Evolutionary conservation across 371 early-diverging fungal species (phyloP).

Genomic region (Mortierella sp.): DNA sequence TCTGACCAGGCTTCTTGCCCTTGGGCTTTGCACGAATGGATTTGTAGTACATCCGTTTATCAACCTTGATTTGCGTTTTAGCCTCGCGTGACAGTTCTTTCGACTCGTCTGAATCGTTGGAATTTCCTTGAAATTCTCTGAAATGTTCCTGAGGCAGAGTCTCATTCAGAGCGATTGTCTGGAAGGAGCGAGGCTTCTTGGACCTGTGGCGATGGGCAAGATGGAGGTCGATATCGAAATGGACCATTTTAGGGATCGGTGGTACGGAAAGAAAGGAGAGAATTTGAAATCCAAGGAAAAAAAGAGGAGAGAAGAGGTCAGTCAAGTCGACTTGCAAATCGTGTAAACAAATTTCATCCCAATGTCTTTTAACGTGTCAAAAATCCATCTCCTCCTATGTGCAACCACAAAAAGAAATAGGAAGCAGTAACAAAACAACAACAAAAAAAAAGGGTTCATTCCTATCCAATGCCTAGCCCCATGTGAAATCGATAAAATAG

Average conservation of each 20-base stretch:
- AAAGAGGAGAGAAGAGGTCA: background rate
- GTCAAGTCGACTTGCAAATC: background rate
- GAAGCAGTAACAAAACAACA: background rate
- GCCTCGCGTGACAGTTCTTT: conserved; percentile 32
- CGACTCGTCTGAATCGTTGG: background rate
- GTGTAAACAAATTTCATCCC: background rate
- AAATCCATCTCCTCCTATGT: background rate
- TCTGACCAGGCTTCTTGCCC: conserved; percentile 50
- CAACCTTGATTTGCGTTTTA: conserved; percentile 42
- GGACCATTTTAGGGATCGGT: background rate
- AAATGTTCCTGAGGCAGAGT: conserved; percentile 30
- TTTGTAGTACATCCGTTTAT: conserved; percentile 49
- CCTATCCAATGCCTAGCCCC: conserved; percentile 26
- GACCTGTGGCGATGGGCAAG: conserved; percentile 1
- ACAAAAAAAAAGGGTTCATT: conserved; percentile 18
- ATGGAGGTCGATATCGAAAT: background rate
- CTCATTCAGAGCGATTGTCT: conserved; percentile 44
- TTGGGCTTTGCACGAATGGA: conserved; percentile 53
- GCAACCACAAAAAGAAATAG: background rate
- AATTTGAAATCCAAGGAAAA: background rate
- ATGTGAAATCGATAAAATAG: conserved; percentile 24
- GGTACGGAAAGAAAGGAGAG: too few relatives aligned
- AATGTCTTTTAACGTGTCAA: background rate
- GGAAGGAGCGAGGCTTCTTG: conserved; percentile 30
- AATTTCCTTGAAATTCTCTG: conserved; percentile 13